These are phyloP conservation scores for Hippophae tibetana DNA, from an alignment of 306 rosid genomes.

Conservation along the genomic window DNA sequence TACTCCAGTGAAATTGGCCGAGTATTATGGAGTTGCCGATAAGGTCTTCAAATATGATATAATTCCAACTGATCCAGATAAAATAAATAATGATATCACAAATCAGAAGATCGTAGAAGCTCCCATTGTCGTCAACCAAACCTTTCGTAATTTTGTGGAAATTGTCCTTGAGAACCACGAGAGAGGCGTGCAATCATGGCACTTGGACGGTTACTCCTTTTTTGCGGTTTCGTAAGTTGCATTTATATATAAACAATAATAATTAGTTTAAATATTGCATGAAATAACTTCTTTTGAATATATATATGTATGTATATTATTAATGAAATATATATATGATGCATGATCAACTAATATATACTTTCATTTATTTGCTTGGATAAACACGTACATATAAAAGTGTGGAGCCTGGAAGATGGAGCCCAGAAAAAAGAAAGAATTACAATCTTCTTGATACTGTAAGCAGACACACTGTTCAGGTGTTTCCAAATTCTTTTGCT, in stretches of 20 bases:
- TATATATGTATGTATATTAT: too few relatives aligned
- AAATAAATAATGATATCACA: not conserved
- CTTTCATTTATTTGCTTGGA: not conserved
- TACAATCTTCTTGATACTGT: slow-evolving; percentile 68
- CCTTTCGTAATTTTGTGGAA: slow-evolving; percentile 44
- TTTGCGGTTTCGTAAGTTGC: slow-evolving; percentile 57
- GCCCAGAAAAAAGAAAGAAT: slow-evolving; percentile 42
- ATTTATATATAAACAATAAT: too few relatives aligned
- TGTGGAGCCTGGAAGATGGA: slow-evolving; percentile 65
- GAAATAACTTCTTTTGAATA: not conserved
- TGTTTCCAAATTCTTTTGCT: slow-evolving; percentile 65
- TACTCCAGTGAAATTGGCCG: slow-evolving; percentile 74
- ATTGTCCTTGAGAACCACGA: slow-evolving; percentile 75
- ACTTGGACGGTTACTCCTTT: slow-evolving; percentile 56
- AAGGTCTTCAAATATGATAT: slow-evolving; percentile 45
- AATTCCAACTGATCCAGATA: slow-evolving; percentile 24
- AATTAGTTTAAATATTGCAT: too few relatives aligned
- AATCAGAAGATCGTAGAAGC: not conserved
- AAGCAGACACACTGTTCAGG: slow-evolving; percentile 66
- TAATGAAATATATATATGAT: too few relatives aligned
- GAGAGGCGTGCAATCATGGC: slow-evolving; percentile 60
- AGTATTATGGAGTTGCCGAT: slow-evolving; percentile 30
- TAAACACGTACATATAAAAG: slow-evolving; percentile 12
- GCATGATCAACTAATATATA: not conserved
- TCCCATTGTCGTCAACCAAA: slow-evolving; percentile 38